Evolutionary conservation across 1,284 basidiomycete species (phyloP).

Genomic region (Golubevia pallescens): DNA sequence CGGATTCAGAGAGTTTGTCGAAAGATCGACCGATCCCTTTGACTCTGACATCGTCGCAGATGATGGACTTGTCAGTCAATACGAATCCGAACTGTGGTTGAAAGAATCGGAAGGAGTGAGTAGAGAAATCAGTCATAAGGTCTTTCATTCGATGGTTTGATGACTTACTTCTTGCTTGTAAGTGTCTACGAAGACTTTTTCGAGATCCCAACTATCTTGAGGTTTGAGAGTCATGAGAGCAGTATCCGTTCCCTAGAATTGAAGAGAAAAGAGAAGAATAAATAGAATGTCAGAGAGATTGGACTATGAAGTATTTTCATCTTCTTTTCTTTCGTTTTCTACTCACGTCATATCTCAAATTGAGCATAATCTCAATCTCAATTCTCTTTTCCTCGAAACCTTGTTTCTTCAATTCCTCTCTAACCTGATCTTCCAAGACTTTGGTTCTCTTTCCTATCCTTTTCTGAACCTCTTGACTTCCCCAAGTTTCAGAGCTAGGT

Average conservation of each 20-base stretch:
- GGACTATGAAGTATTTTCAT: not conserved
- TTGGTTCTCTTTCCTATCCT: slow-evolving; percentile 74
- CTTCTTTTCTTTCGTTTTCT: too few relatives aligned
- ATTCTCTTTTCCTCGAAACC: slow-evolving; percentile 79
- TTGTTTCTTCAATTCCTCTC: slow-evolving; percentile 74
- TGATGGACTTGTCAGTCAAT: slow-evolving; percentile 76
- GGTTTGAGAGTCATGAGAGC: slow-evolving; percentile 81
- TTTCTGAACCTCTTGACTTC: slow-evolving; percentile 69
- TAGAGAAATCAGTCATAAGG: slow-evolving; percentile 67
- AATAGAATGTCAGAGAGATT: not conserved
- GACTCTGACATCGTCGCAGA: slow-evolving; percentile 91
- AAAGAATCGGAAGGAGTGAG: slow-evolving; percentile 56
- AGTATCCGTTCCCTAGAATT: slow-evolving; percentile 76
- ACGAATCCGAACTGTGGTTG: slow-evolving; percentile 89
- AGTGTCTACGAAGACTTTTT: slow-evolving; percentile 73
- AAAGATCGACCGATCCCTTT: slow-evolving; percentile 82
- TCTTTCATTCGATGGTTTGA: slow-evolving; percentile 12
- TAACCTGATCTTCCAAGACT: slow-evolving; percentile 73
- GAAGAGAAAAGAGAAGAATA: slow-evolving; percentile 12
- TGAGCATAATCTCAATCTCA: slow-evolving; percentile 79
- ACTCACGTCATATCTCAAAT: slow-evolving; percentile 82
- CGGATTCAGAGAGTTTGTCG: slow-evolving; percentile 78
- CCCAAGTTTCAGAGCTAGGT: slow-evolving; percentile 76
- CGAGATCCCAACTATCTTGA: slow-evolving; percentile 74
- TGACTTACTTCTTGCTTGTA: slow-evolving; percentile 57